A percentile compares a stretch with the other conserved stretches of the same genome.
Conservation (phyloP, 2,329 filamentous ascomycete species). For the Clonostachys rhizophaga region DNA sequence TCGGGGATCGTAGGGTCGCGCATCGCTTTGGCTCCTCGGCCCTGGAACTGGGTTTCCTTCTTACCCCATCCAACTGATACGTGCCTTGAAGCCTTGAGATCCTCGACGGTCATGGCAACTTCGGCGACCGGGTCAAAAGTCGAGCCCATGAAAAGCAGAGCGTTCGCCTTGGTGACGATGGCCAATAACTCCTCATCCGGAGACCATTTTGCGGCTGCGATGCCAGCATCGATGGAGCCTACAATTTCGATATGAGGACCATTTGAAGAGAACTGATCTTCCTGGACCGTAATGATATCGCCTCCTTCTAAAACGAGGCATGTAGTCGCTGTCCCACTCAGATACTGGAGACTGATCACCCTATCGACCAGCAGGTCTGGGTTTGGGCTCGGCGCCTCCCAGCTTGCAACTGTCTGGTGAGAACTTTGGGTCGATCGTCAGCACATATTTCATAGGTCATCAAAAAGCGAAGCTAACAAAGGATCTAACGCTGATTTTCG, state of each 20-base stretch:
- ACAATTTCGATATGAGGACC: constrained; percentile 79
- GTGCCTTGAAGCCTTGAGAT: constrained; percentile 84
- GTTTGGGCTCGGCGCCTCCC: constrained; percentile 80
- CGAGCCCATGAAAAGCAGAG: constrained; percentile 87
- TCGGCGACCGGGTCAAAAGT: constrained; percentile 82
- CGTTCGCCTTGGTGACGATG: constrained; percentile 74
- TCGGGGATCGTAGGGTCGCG: constrained; percentile 94
- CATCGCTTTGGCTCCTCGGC: constrained; percentile 78
- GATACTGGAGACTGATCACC: constrained; percentile 77
- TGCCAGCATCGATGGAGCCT: constrained; percentile 88
- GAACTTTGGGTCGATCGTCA: constrained; percentile 16
- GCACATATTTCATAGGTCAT: constrained; percentile 1
- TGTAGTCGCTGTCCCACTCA: constrained; percentile 71
- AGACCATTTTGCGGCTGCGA: constrained; percentile 86
- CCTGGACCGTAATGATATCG: constrained; percentile 82
- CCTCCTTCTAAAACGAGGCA: constrained; percentile 85
- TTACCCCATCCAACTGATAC: constrained; percentile 98
- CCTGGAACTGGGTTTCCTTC: constrained; percentile 96
- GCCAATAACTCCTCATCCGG: constrained; percentile 89
- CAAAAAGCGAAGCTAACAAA: constrained; percentile 1
- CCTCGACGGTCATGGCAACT: constrained; percentile 65
- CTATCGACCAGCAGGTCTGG: constrained; percentile 72
- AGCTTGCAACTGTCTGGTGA: constrained; percentile 61
- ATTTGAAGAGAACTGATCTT: constrained; percentile 41
- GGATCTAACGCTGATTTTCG: neutral